Base-by-base conservation (phyloP, 176 grass and related monocot genomes). In the Bothriochloa decipiens region DNA sequence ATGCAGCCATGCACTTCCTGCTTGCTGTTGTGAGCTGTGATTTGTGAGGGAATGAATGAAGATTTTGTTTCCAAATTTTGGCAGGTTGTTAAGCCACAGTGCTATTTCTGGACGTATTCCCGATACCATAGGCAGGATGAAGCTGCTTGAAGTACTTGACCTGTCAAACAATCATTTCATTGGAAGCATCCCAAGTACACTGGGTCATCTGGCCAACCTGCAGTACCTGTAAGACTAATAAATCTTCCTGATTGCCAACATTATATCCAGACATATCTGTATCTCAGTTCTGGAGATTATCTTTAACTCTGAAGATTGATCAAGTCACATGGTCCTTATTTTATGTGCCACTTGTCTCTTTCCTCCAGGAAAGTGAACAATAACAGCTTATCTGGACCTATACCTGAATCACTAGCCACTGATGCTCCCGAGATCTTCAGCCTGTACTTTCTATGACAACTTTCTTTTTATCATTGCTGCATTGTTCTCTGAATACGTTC, bases 361-460 rank as follows among this genome's bases (percentile, higher is more conserved):
- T 40, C 46, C 69, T 40, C 15, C 82, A 97, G 94, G 90, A 79
- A 73, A 76, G 62, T 97, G 76, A 94, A 86, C 81, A 92, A 97
- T 73, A 97, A 97, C 88, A 90, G 77, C 27, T 88, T 97, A 61
- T 94, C 90, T 32, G 94, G 94, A 83, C 16, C 40, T 20, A 88
- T 89, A 82, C 95, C 95, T 26, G 84, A 92, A 82, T 84, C 90
- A 26, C 64, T 97, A 52, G 80, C 85, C 84, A 86, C 79, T 32
- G 58, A 26, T 26, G 77, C 90, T 69, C 16, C 32, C 66, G 84
- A 42, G 27, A 35, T 97, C 53, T 36, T 88, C 72, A 66, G 41
- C 45, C 33, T 95, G 91, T 95, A 93, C 77, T 60, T 86, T 77
- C 62, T 89, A 9, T 62, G 4, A 6, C 63, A 26, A 42, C 73